Evolutionary conservation across 805 yeast species (phyloP), one percentile per base, ranked within the genome.

Genomic region (Komagataella pastoris): DNA sequence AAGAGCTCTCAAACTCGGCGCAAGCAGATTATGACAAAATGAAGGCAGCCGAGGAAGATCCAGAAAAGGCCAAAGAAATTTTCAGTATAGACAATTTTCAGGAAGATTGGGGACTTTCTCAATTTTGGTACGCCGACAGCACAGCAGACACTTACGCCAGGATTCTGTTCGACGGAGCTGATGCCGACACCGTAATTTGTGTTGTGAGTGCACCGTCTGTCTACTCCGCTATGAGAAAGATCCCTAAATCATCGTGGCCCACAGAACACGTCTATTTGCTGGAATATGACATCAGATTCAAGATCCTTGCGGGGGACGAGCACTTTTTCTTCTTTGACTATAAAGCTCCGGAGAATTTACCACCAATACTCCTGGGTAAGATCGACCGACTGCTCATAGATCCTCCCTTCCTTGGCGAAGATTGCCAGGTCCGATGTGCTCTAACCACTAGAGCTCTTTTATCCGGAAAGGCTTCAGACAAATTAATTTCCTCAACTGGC

Each of bases 101-200:
- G 61, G 97, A 89, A 65, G 96, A 89, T 66, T 89, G 97, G 97
- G 93, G 88, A 61, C 72, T 90, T 44, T 88, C 96, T 1, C 97
- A 89, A 65, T 89, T 89, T 67, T 89, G 97, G 89, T 89, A 88
- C 61, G 69, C 75, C 52, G 90, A 88, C 54, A 66, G 70, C 2
- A 89, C 97, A 0, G 89, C 96, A 0, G 75, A 73, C 50, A 61
- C 67, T 0, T 64, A 88, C 17, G 93, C 88, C 0, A 77, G 76
- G 54, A 93, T 87, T 6, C 69, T 88, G 46, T 65, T 88, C 12
- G 86, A 82, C 43, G 93, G 88, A 6, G 93, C 95, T 1, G 85
- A 82, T 57, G 75, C 74, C 51, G 73, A 76, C 44, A 85, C 95
- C 0, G 81, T 80, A 1, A 74, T 89, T 47, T 86, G 85, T 49